These are phyloP conservation scores for Haberlea rhodopensis DNA, from an alignment of 257 asterid species.

Conservation along the genomic window DNA sequence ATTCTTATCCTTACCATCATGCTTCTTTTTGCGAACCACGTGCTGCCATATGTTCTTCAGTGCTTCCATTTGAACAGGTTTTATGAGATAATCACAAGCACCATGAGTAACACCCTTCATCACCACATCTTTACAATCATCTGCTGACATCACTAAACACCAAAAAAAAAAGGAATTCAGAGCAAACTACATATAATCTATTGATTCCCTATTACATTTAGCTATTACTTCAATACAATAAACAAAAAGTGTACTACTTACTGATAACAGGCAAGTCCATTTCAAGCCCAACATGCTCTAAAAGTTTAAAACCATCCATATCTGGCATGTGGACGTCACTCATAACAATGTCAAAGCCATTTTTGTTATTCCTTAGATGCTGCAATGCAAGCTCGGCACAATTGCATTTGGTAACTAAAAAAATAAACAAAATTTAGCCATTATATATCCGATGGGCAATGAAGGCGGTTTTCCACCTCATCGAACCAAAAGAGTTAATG, in stretches of 20 bases:
- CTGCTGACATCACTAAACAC: constrained; percentile 94
- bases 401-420: constrained; percentile 68
- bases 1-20: constrained; percentile 67
- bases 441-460: background rate
- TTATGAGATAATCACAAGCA: too few species aligned
- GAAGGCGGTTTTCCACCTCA: background rate
- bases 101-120: too few species aligned
- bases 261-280: constrained; percentile 96
- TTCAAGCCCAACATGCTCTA: too few species aligned
- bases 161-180: constrained; percentile 17
- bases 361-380: constrained; percentile 58
- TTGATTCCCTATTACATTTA: background rate
- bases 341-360: constrained; percentile 77
- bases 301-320: too few species aligned
- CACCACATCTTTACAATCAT: constrained; percentile 78
- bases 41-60: too few species aligned
- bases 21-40: constrained; percentile 74
- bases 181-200: too few species aligned
- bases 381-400: constrained; percentile 76
- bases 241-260: constrained; percentile 38
- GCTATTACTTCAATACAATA: background rate
- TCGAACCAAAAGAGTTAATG: too few species aligned
- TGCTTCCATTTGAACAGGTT: too few species aligned
- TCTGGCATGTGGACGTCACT: too few species aligned
- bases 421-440: constrained; percentile 5